These are phyloP conservation scores for Pythium phragmitis DNA, from an alignment of 352 stramenopile genomes.

Conservation along the genomic window DNA sequence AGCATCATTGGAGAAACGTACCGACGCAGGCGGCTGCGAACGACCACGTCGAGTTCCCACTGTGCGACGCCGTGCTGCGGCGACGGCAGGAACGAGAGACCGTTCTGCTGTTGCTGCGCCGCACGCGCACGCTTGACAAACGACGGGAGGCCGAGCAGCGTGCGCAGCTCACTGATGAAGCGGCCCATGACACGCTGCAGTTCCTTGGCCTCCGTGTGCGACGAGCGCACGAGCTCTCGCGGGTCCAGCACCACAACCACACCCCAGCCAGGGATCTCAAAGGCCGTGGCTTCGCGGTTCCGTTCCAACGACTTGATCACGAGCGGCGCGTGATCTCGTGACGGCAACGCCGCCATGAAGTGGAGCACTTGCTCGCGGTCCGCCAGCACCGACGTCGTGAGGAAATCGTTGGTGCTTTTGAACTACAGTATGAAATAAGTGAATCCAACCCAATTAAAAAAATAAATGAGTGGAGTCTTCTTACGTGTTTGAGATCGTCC, in stretches of 20 bases:
- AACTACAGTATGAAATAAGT: background rate
- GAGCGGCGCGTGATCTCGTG: slow-evolving; percentile 45
- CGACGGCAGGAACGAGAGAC: slow-evolving; percentile 51
- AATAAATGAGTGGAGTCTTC: slow-evolving; percentile 1
- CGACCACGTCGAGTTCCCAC: slow-evolving; percentile 72
- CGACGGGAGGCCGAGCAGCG: slow-evolving; percentile 53
- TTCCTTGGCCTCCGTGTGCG: slow-evolving; percentile 21
- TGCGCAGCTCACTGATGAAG: slow-evolving; percentile 65
- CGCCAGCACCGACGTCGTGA: slow-evolving; percentile 58
- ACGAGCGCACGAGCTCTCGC: slow-evolving; percentile 14
- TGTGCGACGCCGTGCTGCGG: slow-evolving; percentile 50
- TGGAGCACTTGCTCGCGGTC: slow-evolving; percentile 77
- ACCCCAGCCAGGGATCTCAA: slow-evolving; percentile 72
- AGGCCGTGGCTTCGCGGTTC: slow-evolving; percentile 40
- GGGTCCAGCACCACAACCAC: slow-evolving; percentile 61
- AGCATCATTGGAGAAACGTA: slow-evolving; percentile 17
- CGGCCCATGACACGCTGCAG: slow-evolving; percentile 63
- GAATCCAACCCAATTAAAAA: background rate
- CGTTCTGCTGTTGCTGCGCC: background rate
- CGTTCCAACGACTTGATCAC: slow-evolving; percentile 36
- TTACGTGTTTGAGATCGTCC: slow-evolving; percentile 70
- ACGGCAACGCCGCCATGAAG: slow-evolving; percentile 72
- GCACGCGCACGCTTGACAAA: slow-evolving; percentile 36
- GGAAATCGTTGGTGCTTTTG: slow-evolving; percentile 75
- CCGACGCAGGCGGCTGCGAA: slow-evolving; percentile 43